These are phyloP conservation scores for Scedosporium aurantiacum DNA, from an alignment of 2,329 filamentous ascomycete species.

Conservation along the genomic window DNA sequence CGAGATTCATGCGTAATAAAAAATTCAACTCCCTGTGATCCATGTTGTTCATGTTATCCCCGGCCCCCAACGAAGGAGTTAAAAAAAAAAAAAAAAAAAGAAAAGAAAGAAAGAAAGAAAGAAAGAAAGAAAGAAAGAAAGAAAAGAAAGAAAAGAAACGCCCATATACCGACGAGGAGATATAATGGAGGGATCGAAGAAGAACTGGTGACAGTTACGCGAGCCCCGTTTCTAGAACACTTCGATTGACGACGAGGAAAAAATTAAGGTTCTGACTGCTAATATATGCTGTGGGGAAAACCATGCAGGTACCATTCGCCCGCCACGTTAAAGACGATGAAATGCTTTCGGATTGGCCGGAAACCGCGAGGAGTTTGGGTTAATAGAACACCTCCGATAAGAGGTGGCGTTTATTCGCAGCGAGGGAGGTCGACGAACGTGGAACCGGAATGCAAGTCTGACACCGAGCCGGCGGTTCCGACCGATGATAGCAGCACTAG, in stretches of 20 bases:
- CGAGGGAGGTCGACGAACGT: not conserved
- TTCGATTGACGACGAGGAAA: not conserved
- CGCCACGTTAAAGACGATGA: constrained; percentile 44
- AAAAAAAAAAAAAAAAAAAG: too few species aligned
- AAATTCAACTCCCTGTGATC: too few species aligned
- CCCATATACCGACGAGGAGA: too few species aligned
- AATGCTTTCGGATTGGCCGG: constrained; percentile 48
- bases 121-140: too few species aligned
- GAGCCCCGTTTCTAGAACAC: not conserved
- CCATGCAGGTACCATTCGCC: constrained; percentile 43
- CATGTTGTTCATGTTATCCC: too few species aligned
- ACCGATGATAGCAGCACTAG: not conserved
- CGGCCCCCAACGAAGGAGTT: too few species aligned
- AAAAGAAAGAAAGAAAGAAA: too few species aligned
- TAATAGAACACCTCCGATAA: constrained; percentile 48
- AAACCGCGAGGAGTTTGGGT: constrained; percentile 42
- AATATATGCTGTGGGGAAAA: not conserved
- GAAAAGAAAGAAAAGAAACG: too few species aligned
- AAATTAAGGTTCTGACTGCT: not conserved
- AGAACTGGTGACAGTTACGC: too few species aligned
- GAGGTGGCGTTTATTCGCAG: constrained; percentile 29
- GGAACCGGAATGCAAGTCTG: not conserved
- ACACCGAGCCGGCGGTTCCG: not conserved
- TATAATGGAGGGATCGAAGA: too few species aligned
- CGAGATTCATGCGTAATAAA: constrained; percentile 43